Percentiles rank a stretch among this genome's conserved stretches.
These are phyloP conservation scores for Epichloe scottii DNA, from an alignment of 2,329 filamentous ascomycete genomes.

Conservation along the genomic window DNA sequence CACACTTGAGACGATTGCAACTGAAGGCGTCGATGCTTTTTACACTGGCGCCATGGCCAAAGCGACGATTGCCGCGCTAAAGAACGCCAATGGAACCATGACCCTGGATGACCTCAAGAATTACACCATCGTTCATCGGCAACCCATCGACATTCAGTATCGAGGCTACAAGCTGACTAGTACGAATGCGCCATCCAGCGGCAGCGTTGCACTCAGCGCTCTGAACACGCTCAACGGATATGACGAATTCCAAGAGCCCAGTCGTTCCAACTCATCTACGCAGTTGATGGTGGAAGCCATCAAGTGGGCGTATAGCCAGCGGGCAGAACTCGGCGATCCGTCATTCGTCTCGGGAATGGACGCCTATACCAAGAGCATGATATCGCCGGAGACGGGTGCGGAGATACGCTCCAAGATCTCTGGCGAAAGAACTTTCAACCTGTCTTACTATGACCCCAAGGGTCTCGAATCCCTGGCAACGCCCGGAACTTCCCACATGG, in stretches of 20 bases:
- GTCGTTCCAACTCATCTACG: slow-evolving; percentile 47
- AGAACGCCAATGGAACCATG: slow-evolving; percentile 61
- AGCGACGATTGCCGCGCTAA: slow-evolving; percentile 54
- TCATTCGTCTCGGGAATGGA: slow-evolving; percentile 50
- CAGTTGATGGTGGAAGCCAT: slow-evolving; percentile 78
- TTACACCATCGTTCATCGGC: slow-evolving; percentile 54
- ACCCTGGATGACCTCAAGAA: slow-evolving; percentile 57
- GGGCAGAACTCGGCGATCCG: slow-evolving; percentile 65
- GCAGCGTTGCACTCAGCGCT: slow-evolving; percentile 56
- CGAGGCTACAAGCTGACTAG: slow-evolving; percentile 57
- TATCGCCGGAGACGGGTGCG: slow-evolving; percentile 49
- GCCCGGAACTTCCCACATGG: slow-evolving; percentile 55
- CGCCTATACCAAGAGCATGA: slow-evolving; percentile 47
- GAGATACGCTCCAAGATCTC: slow-evolving; percentile 35
- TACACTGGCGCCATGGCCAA: slow-evolving; percentile 59
- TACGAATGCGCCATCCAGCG: slow-evolving; percentile 60
- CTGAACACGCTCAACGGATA: slow-evolving; percentile 69
- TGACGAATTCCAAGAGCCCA: slow-evolving; percentile 44
- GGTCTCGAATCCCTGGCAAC: slow-evolving; percentile 41
- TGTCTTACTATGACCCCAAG: slow-evolving; percentile 31
- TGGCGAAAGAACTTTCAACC: slow-evolving; percentile 24
- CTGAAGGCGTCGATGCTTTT: slow-evolving; percentile 53
- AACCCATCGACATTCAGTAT: slow-evolving; percentile 49
- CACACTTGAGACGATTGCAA: slow-evolving; percentile 58
- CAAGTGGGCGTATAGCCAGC: slow-evolving; percentile 66